Evolutionary conservation across 2,329 filamentous ascomycete species (phyloP).

Genomic region (Talaromyces piceae): DNA sequence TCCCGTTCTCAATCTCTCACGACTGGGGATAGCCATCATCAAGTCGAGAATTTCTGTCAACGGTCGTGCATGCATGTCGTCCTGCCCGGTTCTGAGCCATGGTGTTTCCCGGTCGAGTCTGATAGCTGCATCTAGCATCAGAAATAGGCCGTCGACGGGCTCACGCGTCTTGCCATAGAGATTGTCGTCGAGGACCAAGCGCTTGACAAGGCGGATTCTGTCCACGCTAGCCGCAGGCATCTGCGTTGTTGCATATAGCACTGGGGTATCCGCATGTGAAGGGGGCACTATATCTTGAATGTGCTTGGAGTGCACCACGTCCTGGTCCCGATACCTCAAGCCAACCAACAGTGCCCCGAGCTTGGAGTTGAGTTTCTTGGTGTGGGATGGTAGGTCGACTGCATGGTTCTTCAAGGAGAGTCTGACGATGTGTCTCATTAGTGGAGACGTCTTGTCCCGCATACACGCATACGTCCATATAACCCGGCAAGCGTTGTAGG

Average conservation of each 20-base stretch:
- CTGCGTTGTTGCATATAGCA: slow-evolving; percentile 16
- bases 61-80: slow-evolving; percentile 12
- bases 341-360: slow-evolving; percentile 30
- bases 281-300: slow-evolving; percentile 15
- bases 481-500: slow-evolving; percentile 39
- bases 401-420: slow-evolving; percentile 18
- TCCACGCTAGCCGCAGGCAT: slow-evolving; percentile 14
- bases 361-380: slow-evolving; percentile 12
- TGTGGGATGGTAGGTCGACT: neutral
- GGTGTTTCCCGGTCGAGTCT: slow-evolving; percentile 27
- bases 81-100: slow-evolving; percentile 1
- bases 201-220: slow-evolving; percentile 20
- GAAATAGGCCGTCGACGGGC: slow-evolving; percentile 18
- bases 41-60: slow-evolving; percentile 26
- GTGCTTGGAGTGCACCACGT: slow-evolving; percentile 11
- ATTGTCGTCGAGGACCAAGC: slow-evolving; percentile 24
- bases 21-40: slow-evolving; percentile 23
- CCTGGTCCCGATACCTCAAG: slow-evolving; percentile 16
- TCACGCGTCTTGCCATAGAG: slow-evolving; percentile 16
- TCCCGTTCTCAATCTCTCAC: neutral
- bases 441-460: slow-evolving; percentile 21
- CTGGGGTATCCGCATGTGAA: slow-evolving; percentile 21
- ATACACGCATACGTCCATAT: slow-evolving; percentile 44
- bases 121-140: slow-evolving; percentile 31
- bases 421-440: slow-evolving; percentile 28